A percentile compares a stretch with the other conserved stretches of the same genome.
phyloP scores from a whole-genome alignment of 2,329 filamentous ascomycete genomes.

The Geosmithia putterillii region DNA sequence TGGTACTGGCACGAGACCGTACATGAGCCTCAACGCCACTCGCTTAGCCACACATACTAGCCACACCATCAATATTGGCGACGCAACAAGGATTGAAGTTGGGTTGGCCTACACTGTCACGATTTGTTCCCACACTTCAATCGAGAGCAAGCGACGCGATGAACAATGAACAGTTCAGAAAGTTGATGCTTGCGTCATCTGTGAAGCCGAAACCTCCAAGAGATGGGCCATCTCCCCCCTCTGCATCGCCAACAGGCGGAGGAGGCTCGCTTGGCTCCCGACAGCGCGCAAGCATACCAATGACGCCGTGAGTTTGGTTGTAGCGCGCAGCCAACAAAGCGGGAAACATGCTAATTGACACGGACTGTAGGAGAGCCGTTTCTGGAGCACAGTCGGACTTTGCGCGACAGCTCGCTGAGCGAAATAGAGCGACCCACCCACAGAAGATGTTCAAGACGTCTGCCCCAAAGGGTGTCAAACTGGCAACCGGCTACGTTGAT shows the following conservation, averaged over 20 bases:
- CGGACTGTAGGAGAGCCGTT: conserved; percentile 47
- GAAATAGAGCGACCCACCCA: conserved; percentile 40
- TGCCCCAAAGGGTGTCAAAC: conserved; percentile 70
- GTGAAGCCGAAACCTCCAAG: conserved; percentile 24
- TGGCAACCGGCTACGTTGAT: conserved; percentile 74
- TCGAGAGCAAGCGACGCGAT: conserved; percentile 33
- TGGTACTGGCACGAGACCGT: conserved; percentile 24
- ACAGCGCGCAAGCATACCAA: conserved; percentile 71
- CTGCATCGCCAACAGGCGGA: conserved; percentile 9
- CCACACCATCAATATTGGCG: not conserved
- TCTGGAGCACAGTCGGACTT: conserved; percentile 51
- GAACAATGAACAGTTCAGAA: conserved; percentile 94
- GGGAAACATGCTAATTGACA: not conserved
- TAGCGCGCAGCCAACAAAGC: not conserved
- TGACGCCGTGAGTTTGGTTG: conserved; percentile 67
- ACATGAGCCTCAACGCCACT: conserved; percentile 12
- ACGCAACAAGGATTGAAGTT: not conserved
- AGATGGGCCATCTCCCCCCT: conserved; percentile 30
- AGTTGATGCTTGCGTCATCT: conserved; percentile 49
- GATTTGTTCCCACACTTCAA: not conserved
- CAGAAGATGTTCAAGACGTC: conserved; percentile 67
- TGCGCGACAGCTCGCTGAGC: conserved; percentile 71
- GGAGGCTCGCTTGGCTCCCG: conserved; percentile 58
- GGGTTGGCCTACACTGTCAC: not conserved
- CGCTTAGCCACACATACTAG: conserved; percentile 1